phyloP scores from a whole-genome alignment of 179 eudicot species.

The Patellifolia procumbens region DNA sequence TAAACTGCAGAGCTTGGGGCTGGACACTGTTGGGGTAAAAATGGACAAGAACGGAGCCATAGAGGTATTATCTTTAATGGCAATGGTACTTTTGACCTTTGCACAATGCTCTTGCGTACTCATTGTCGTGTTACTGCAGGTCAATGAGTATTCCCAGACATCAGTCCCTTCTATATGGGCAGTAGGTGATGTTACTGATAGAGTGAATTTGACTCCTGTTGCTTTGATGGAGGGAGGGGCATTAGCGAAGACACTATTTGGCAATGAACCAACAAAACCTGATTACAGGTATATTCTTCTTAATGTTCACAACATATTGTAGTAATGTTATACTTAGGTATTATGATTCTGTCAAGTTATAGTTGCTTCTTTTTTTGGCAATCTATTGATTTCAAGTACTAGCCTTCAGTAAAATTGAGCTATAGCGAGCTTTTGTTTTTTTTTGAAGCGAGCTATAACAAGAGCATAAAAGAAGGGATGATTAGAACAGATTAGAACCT shows the following conservation, averaged over 20 bases:
- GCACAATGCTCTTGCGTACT: constrained; percentile 9
- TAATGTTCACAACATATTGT: background rate
- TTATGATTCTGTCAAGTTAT: background rate
- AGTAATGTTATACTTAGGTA: background rate
- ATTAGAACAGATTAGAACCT: background rate
- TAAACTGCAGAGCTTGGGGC: constrained; percentile 73
- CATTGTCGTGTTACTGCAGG: constrained; percentile 48
- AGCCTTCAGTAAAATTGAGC: background rate
- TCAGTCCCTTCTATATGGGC: constrained; percentile 99
- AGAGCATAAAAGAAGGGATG: background rate
- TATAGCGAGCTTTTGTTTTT: too few species aligned
- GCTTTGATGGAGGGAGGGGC: constrained; percentile 99
- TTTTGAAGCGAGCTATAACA: too few species aligned
- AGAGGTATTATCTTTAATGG: constrained; percentile 49
- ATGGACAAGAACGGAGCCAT: constrained; percentile 81
- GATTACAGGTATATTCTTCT: constrained; percentile 58
- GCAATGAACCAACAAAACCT: constrained; percentile 87
- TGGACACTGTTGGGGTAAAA: constrained; percentile 82
- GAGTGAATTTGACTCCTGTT: constrained; percentile 94
- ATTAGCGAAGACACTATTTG: constrained; percentile 88
- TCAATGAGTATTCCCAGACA: constrained; percentile 80
- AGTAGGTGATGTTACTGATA: constrained; percentile 96
- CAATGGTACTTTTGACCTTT: background rate
- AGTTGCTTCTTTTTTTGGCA: background rate
- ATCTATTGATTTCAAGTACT: background rate